phyloP scores from a whole-genome alignment of 441 rosid species.

The Francoa sonchifolia region DNA sequence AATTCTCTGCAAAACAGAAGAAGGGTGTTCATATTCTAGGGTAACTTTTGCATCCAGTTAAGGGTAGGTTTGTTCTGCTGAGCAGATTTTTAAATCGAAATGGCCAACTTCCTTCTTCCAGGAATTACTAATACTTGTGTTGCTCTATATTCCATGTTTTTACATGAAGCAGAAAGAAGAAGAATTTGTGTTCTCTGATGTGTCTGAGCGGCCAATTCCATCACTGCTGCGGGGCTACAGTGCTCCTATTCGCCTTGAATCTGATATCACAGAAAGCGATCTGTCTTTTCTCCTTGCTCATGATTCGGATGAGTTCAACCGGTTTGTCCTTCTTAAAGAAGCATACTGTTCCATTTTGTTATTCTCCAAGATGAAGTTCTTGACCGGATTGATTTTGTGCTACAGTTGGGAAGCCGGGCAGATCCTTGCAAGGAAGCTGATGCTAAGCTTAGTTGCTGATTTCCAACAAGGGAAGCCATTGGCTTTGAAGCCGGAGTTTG shows the following conservation, averaged over 20 bases:
- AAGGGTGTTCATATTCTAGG: no score
- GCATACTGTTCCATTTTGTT: not conserved
- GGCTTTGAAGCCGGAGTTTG: constrained; percentile 62
- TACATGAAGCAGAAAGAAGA: constrained; percentile 68
- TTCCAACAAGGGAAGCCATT: constrained; percentile 62
- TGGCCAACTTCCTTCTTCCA: not conserved
- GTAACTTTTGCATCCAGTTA: no score
- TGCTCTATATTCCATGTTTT: no score
- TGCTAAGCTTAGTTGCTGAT: constrained; percentile 83
- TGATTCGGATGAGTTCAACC: constrained; percentile 90
- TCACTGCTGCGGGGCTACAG: constrained; percentile 83
- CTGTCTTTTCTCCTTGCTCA: constrained; percentile 88
- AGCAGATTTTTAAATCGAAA: not conserved
- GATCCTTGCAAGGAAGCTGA: constrained; percentile 75
- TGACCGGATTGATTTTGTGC: constrained; percentile 8
- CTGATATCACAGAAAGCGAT: constrained; percentile 68
- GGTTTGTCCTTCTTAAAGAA: constrained; percentile 34
- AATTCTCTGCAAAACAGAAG: no score
- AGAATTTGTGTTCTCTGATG: constrained; percentile 72
- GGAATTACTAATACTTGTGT: not conserved
- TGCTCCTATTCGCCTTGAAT: constrained; percentile 83
- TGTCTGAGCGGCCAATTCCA: constrained; percentile 71
- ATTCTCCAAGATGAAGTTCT: constrained; percentile 6
- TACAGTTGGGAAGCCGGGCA: constrained; percentile 98
- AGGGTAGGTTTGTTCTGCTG: no score